Evolutionary conservation across 2,329 filamentous ascomycete species (phyloP).

Genomic region (Aspergillus tanneri): DNA sequence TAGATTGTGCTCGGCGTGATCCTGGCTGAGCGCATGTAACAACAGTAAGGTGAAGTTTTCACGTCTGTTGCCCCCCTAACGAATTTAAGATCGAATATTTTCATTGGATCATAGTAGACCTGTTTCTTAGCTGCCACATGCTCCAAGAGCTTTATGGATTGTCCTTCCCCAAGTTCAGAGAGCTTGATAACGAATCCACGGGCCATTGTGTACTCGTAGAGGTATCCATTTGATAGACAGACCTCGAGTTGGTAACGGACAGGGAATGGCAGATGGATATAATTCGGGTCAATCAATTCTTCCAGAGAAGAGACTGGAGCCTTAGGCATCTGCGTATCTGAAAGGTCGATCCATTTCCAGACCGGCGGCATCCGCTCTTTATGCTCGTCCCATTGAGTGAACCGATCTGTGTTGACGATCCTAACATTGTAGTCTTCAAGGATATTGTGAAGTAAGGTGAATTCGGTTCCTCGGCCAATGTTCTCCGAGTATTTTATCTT

Average conservation of each 20-base stretch:
- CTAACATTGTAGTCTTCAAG: conserved; percentile 73
- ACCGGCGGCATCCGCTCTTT: conserved; percentile 24
- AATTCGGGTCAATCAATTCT: conserved; percentile 34
- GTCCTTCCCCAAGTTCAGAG: conserved; percentile 47
- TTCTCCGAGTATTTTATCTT: conserved; percentile 48
- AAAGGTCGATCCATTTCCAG: conserved; percentile 44
- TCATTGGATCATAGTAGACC: conserved; percentile 67
- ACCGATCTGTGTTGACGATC: conserved; percentile 45
- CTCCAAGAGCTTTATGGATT: conserved; percentile 69
- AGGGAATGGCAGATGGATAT: conserved; percentile 60
- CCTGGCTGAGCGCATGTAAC: conserved; percentile 70
- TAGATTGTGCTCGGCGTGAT: conserved; percentile 84
- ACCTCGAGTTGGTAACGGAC: conserved; percentile 90
- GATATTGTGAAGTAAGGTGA: conserved; percentile 50
- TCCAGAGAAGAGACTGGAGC: conserved; percentile 36
- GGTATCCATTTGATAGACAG: conserved; percentile 74
- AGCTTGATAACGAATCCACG: conserved; percentile 66
- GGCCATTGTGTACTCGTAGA: conserved; percentile 74
- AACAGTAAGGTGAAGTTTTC: conserved; percentile 69
- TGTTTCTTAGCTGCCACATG: conserved; percentile 66
- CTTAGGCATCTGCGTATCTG: conserved; percentile 24
- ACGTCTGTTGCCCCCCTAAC: conserved; percentile 49
- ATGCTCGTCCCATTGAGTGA: conserved; percentile 39
- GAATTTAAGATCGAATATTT: conserved; percentile 61
- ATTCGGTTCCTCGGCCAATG: conserved; percentile 31